Evolutionary conservation across 805 yeast species (phyloP).

Genomic region (Peterozyma xylosa): DNA sequence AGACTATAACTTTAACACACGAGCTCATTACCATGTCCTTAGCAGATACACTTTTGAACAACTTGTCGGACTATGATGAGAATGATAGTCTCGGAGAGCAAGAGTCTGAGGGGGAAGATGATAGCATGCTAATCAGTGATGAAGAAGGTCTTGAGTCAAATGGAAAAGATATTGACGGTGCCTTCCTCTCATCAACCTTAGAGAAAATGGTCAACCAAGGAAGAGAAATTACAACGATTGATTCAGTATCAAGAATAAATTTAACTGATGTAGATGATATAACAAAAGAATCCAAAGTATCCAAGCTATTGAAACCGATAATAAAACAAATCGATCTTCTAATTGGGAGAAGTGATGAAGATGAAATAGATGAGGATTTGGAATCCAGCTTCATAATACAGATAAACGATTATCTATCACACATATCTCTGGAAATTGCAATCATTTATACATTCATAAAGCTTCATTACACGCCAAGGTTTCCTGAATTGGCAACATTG

Average conservation of each 20-base stretch:
- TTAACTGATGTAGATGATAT: conserved; percentile 6
- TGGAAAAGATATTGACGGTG: too few species aligned
- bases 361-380: conserved; percentile 21
- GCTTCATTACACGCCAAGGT: conserved; percentile 47
- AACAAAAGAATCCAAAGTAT: conserved; percentile 2
- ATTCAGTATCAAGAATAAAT: background rate
- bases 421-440: conserved; percentile 47
- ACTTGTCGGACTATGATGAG: too few species aligned
- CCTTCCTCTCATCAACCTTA: too few species aligned
- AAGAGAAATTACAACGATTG: background rate
- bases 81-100: too few species aligned
- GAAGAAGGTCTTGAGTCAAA: too few species aligned
- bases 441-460: conserved; percentile 41
- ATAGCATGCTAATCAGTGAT: too few species aligned
- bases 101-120: too few species aligned
- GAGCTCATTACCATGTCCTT: too few species aligned
- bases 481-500: conserved; percentile 64
- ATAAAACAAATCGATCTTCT: conserved; percentile 17
- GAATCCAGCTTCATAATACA: conserved; percentile 45
- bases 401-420: conserved; percentile 47
- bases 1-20: too few species aligned
- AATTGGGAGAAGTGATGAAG: conserved; percentile 17
- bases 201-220: background rate
- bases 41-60: too few species aligned
- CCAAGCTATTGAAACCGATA: conserved; percentile 1